These are phyloP conservation scores for Rhododendron mucronatum DNA, from an alignment of 148 eudicot genomes.

Conservation along the genomic window DNA sequence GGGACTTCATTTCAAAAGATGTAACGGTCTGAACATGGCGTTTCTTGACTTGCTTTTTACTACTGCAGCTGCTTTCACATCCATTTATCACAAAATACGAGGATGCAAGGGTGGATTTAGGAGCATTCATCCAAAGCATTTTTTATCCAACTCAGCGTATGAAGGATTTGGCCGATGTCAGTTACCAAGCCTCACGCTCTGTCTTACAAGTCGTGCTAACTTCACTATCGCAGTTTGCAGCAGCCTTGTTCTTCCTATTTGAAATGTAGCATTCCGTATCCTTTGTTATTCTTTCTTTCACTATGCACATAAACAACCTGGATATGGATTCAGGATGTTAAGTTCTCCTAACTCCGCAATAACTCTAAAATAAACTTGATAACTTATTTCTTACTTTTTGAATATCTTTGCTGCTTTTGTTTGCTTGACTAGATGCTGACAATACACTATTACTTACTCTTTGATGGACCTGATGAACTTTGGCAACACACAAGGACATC, in stretches of 20 bases:
- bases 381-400: neutral
- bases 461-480: conserved; percentile 74
- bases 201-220: neutral
- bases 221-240: neutral
- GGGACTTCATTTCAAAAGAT: neutral
- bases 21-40: neutral
- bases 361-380: too few relatives aligned
- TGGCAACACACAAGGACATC: conserved; percentile 74
- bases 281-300: neutral
- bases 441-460: conserved; percentile 88
- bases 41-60: conserved; percentile 7
- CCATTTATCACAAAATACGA: conserved; percentile 73
- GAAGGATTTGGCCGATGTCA: conserved; percentile 94
- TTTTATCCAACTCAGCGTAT: conserved; percentile 85
- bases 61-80: conserved; percentile 80
- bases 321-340: neutral
- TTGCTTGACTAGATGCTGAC: conserved; percentile 70
- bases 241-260: neutral
- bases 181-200: conserved; percentile 11
- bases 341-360: neutral
- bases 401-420: neutral
- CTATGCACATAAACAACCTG: neutral
- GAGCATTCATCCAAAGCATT: conserved; percentile 58
- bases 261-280: neutral
- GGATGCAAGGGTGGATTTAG: conserved; percentile 60